Evolutionary conservation across 352 stramenopile genomes (phyloP).

Genomic region (Peronospora farinosa): DNA sequence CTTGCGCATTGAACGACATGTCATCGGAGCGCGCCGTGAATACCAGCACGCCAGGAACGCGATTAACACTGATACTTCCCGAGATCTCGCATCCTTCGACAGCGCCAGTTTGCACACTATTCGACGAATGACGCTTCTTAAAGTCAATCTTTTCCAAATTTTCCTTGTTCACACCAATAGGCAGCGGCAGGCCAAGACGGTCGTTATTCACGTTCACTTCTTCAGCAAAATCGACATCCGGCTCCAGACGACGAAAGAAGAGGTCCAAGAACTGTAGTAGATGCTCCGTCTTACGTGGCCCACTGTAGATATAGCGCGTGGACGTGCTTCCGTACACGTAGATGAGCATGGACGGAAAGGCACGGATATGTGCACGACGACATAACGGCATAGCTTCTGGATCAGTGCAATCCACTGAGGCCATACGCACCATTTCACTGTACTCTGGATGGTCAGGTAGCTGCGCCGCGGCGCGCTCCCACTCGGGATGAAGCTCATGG

Average conservation of each 20-base stretch:
- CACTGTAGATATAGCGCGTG: constrained; percentile 80
- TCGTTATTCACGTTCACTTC: constrained; percentile 63
- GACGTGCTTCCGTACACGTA: constrained; percentile 80
- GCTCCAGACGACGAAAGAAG: constrained; percentile 75
- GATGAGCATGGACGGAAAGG: constrained; percentile 83
- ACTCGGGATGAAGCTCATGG: constrained; percentile 68
- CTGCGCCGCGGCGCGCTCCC: constrained; percentile 65
- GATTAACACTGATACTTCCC: constrained; percentile 71
- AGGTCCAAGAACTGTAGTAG: constrained; percentile 78
- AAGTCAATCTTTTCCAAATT: constrained; percentile 46
- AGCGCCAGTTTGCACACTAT: constrained; percentile 24
- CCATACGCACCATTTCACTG: constrained; percentile 70
- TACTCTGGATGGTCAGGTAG: constrained; percentile 73
- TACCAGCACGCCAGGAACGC: constrained; percentile 62
- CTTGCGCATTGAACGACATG: constrained; percentile 54
- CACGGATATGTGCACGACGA: constrained; percentile 61
- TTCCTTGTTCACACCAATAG: constrained; percentile 50
- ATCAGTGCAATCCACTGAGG: constrained; percentile 75
- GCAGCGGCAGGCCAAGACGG: constrained; percentile 35
- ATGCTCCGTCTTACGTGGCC: constrained; percentile 62
- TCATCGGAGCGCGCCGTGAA: constrained; percentile 64
- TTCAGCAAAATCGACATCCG: constrained; percentile 72
- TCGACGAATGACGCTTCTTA: constrained; percentile 39
- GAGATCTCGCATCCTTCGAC: constrained; percentile 76
- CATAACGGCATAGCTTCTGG: constrained; percentile 56